phyloP scores from a whole-genome alignment of 441 rosid genomes.

The Populus trichocarpa region DNA sequence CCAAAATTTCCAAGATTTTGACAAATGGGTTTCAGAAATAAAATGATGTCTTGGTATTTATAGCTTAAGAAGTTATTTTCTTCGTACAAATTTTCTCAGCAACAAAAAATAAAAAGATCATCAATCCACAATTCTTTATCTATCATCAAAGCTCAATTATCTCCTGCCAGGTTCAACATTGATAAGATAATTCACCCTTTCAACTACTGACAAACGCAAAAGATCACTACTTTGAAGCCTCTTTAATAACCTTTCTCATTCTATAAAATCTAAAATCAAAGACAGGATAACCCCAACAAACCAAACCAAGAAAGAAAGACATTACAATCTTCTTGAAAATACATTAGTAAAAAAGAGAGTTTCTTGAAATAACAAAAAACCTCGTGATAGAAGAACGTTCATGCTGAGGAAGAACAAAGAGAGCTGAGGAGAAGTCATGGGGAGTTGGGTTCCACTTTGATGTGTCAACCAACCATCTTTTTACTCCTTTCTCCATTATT shows the following conservation, averaged over 20 bases:
- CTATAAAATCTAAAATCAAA: background rate
- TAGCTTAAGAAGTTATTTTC: background rate
- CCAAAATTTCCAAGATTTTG: background rate
- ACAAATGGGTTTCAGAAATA: background rate
- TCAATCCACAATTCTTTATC: background rate
- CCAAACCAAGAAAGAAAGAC: background rate
- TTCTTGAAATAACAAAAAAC: constrained; percentile 14
- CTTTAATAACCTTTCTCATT: background rate
- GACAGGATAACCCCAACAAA: background rate
- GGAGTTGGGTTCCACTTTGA: constrained; percentile 59
- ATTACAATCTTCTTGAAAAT: background rate
- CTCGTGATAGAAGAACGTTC: constrained; percentile 49
- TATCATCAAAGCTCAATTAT: background rate
- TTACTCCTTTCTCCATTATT: constrained; percentile 51
- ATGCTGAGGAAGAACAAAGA: constrained; percentile 46
- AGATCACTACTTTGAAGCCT: background rate
- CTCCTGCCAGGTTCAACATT: background rate
- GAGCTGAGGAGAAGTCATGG: constrained; percentile 41
- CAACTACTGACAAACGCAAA: background rate
- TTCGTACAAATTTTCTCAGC: background rate
- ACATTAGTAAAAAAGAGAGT: background rate
- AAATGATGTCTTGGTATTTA: background rate
- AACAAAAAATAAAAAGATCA: background rate
- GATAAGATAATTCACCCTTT: background rate
- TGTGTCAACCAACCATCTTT: constrained; percentile 58